These are phyloP conservation scores for Spathaspora hagerdaliae DNA, from an alignment of 805 yeast species.

Conservation along the genomic window DNA sequence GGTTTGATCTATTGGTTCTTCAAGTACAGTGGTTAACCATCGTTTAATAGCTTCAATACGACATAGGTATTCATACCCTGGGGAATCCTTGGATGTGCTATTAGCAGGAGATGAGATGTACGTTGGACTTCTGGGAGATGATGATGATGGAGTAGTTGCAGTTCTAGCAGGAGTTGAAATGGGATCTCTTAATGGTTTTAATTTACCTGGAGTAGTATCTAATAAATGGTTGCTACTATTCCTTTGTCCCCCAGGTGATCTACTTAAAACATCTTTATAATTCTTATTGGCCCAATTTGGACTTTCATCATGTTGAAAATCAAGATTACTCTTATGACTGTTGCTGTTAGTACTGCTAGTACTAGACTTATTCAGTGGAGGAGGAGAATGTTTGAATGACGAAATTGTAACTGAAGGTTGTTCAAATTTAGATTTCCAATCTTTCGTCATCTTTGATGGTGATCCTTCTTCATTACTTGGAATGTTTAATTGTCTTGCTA, in stretches of 20 bases:
- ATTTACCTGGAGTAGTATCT: not conserved
- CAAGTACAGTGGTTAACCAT: conserved; percentile 69
- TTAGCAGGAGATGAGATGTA: conserved; percentile 25
- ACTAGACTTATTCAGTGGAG: conserved; percentile 10
- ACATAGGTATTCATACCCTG: conserved; percentile 71
- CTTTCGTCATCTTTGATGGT: conserved; percentile 20
- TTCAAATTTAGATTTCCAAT: conserved; percentile 31
- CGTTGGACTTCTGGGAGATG: conserved; percentile 3
- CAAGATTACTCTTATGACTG: not conserved
- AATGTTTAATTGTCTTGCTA: conserved; percentile 35
- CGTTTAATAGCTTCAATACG: conserved; percentile 75
- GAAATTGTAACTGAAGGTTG: conserved; percentile 41
- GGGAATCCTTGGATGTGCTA: conserved; percentile 26
- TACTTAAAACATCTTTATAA: conserved; percentile 14
- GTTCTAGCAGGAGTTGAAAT: not conserved
- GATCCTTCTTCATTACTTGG: conserved; percentile 4
- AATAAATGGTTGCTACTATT: not conserved
- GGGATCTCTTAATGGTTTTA: conserved; percentile 6
- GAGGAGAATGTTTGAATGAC: conserved; percentile 31
- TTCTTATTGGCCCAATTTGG: conserved; percentile 21
- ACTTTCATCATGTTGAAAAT: conserved; percentile 8
- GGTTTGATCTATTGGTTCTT: conserved; percentile 50
- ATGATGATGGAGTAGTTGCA: conserved; percentile 1
- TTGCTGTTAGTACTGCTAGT: conserved; percentile 11
- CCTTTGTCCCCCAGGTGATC: conserved; percentile 8